Evolutionary conservation across 257 asterid genomes (phyloP), one percentile per base, ranked within the genome.

Genomic region (Lycium barbarum): DNA sequence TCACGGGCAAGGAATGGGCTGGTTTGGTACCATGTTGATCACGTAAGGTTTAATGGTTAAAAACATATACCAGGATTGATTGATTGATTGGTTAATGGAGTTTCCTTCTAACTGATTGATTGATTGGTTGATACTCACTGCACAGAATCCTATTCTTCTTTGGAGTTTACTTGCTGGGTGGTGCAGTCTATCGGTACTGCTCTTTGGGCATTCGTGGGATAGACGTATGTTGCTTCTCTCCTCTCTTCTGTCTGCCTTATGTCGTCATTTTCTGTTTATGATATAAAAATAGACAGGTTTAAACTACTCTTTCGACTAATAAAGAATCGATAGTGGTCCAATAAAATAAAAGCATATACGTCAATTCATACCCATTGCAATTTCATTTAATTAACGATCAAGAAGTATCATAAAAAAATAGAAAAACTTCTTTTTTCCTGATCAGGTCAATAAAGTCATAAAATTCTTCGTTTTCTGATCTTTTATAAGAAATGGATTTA

Each of bases 151-250:
- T 94, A 57, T 96, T 96, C 90, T 90, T 93, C 74, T 90, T 93
- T 81, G 99, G 97, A 89, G 93, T 83, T 83, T 96, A 96, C 91
- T 38, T 96, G 7, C 87, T 96, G 85, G 98, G 87, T 81, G 99
- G 99, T 85, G 91, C 93, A 85, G 87, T 84, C 59, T 96, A 92
- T 88, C 96, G 99, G 68, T 92, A 90, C 89, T 92, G 89, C 90
- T 87, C 87, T 91, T 93, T 94, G 87, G 89, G 92, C 83, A 88
- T 96, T 85, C 97, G 93, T 88, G 99, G 99, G 54, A 90, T 96
- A 89, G 98, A 96, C 84, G 99, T 96, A 90, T 33, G 98, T 88
- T 84, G 17, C 80, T 78, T 82, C 85, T 86, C 70, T 14, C 35
- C 66, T 83, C 66, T 82, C 83, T 65, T 47, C 43, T 72, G 15